phyloP scores from a whole-genome alignment of 2,329 filamentous ascomycete genomes.

The Penicillium sp. region DNA sequence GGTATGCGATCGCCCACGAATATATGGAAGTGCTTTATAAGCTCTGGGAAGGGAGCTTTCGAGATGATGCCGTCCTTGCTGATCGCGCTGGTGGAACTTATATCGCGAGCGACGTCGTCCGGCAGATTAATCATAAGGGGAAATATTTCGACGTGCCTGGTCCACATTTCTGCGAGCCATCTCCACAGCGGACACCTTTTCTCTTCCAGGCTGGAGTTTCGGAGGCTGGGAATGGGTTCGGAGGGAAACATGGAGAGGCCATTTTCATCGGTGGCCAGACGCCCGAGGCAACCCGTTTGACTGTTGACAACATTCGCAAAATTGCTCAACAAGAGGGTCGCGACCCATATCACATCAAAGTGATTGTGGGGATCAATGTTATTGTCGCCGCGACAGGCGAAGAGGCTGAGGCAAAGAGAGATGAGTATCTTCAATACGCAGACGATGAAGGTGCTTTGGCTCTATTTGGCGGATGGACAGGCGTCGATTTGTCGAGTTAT shows the following conservation, averaged over 20 bases:
- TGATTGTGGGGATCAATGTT: conserved; percentile 42
- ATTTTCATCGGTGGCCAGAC: conserved; percentile 49
- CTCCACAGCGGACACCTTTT: conserved; percentile 45
- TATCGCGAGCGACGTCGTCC: not conserved
- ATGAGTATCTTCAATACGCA: conserved; percentile 43
- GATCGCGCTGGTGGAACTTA: not conserved
- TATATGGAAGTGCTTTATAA: conserved; percentile 48
- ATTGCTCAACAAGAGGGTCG: conserved; percentile 40
- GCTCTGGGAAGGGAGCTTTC: conserved; percentile 57
- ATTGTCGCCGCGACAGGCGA: conserved; percentile 47
- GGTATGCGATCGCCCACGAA: conserved; percentile 51
- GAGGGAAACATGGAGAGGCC: conserved; percentile 43
- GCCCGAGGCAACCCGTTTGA: conserved; percentile 37
- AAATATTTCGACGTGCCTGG: conserved; percentile 27
- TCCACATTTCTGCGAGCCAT: conserved; percentile 41
- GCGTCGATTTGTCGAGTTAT: conserved; percentile 24
- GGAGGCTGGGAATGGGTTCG: conserved; percentile 46
- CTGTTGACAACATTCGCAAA: conserved; percentile 43
- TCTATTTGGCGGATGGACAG: conserved; percentile 50
- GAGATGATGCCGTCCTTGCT: conserved; percentile 37
- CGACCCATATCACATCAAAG: conserved; percentile 26
- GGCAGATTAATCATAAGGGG: not conserved
- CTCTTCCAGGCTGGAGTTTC: conserved; percentile 48
- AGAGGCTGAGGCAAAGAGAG: conserved; percentile 44
- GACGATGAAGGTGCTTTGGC: conserved; percentile 46